Base-by-base conservation (phyloP, 305 asterid genomes). In the Ilex paraguariensis region DNA sequence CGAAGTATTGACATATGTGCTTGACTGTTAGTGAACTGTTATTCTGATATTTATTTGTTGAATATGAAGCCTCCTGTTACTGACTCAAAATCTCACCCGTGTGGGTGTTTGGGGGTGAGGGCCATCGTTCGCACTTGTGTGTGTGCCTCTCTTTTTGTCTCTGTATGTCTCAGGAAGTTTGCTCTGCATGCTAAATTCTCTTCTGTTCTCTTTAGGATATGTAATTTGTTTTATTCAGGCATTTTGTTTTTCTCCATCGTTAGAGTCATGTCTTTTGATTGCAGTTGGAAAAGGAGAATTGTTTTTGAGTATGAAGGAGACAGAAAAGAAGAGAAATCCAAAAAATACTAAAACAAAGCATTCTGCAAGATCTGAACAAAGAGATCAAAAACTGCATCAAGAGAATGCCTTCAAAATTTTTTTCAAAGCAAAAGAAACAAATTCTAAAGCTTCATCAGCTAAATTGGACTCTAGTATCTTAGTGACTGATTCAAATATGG, bases 271-370 rank as follows among this genome's bases (percentile, higher is more conserved):
- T 52, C 56, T 52, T 15, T 52, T 16, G 30, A 52, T 14, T 70
- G 58, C 69, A 70, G 79, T 66, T 66, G 56, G 31, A 54, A 61
- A 70, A 64, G 64, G 73, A 74, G 48, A 33, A 58, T 59, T 54
- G 46, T 44, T 66, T n/a, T 59, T 60, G 73, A 84, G 71, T 79
- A 86, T 88, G 95, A 91, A 82, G 77, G 95, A 88, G 68, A 68
- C 77, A 16, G 91, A 85, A 48, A 79, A 70, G 80, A 81, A 81
- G 81, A 85, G 74, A 69, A 84, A 70, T 66, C 65, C 79, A 53
- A 86, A 61, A 72, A 83, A 57, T 73, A 83, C 76, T 75, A 91
- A 75, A 42, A 72, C 67, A 68, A 69, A 54, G 65, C 60, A 67
- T 60, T 65, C 87, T 63, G 77, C 84, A 46, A 85, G 79, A 65